Base-by-base conservation (phyloP, 169 alveolate species). In the Cryptosporidium sp. region DNA sequence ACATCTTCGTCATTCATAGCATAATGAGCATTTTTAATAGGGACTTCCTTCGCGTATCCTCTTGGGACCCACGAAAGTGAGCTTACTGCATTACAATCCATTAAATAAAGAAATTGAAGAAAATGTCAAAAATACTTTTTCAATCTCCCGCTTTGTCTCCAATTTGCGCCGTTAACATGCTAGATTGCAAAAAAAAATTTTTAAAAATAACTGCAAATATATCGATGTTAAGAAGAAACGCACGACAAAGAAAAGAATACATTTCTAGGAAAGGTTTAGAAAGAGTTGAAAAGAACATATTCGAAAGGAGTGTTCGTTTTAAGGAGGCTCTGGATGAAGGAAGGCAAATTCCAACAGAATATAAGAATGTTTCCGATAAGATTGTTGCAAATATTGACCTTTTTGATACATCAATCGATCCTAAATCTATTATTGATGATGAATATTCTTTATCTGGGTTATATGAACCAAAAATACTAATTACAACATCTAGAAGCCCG, bases 401-500 rank as follows among this genome's bases (percentile, higher is more conserved):
- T 21, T 93, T 94, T 71, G 99, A 95, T 85, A 94, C 93, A 39
- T 96, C 97, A 29, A 91, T 94, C 70, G 94, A 94, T 10, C 97
- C 96, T 33, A 86, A 94, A 70, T 91, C 94, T 60, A 96, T 94
- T 62, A 84, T 96, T n/a, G 99, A 98, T 89, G 98, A 96, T 91
- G 98, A 95, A 86, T 95, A 96, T 91, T 94, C 94, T 65, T 91
- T 92, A 37, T 94, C 97, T 51, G 97, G 98, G 37, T 92, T 95
- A 45, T 93, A 95, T 71, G 98, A 97, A 51, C 99, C 99, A 33
- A 96, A 95, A 92, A 96, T 98, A 56, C 92, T 98, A 84, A 93
- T 98, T 21, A 98, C 99, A 69, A 98, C 99, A 29, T 94, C 99
- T 37, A 92, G 99, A 69, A 95, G 94, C 62, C 99, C 99, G 21